phyloP scores from a whole-genome alignment of 495 filamentous ascomycete genomes.

The Thermochaetoides thermophila region DNA sequence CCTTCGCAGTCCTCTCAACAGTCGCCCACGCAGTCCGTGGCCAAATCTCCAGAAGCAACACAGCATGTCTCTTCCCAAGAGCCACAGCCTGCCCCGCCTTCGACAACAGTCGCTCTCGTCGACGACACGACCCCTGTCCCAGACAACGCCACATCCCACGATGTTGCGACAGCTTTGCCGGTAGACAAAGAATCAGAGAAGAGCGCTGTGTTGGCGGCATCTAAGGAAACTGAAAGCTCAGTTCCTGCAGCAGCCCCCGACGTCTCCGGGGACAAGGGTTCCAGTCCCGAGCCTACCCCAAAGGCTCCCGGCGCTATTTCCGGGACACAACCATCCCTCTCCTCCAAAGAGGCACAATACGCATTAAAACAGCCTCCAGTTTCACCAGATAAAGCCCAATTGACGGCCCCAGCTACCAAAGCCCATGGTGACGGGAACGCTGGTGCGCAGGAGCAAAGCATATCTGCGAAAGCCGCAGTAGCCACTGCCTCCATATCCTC shows the following conservation, averaged over 20 bases:
- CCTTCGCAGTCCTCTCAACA: no score
- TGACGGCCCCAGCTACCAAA: no score
- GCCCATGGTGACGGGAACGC: no score
- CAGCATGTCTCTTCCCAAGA: slow-evolving; percentile 2
- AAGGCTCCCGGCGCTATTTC: no score
- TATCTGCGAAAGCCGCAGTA: no score
- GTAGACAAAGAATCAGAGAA: not conserved
- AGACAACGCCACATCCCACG: not conserved
- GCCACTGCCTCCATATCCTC: no score
- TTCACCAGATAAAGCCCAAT: no score
- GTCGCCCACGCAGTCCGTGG: not conserved
- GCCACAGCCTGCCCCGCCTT: slow-evolving; percentile 1
- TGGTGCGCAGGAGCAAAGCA: no score
- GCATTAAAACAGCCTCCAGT: not conserved
- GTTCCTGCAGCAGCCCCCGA: not conserved
- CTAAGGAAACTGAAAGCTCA: not conserved
- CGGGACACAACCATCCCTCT: no score
- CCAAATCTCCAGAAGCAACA: slow-evolving; percentile 3
- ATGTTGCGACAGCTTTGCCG: not conserved
- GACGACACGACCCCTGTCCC: not conserved
- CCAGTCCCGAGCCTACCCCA: not conserved
- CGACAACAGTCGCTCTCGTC: not conserved
- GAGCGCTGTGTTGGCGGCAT: not conserved
- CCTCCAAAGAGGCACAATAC: no score
- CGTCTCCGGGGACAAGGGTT: not conserved